Conservation (phyloP, 306 rosid species). For the Vigna unguiculata region DNA sequence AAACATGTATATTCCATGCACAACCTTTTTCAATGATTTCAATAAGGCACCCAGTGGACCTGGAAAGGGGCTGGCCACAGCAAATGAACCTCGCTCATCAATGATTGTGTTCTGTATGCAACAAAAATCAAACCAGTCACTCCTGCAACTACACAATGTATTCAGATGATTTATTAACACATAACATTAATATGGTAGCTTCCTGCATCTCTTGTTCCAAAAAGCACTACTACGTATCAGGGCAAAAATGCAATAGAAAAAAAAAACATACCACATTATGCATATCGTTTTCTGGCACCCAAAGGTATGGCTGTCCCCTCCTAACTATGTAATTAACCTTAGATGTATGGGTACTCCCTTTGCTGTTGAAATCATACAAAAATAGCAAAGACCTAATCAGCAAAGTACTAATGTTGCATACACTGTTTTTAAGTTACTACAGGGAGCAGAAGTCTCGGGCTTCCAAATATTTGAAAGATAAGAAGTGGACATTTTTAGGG, state of each 20-base stretch:
- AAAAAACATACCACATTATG: conserved; percentile 78
- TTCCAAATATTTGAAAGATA: conserved; percentile 29
- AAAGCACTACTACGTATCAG: conserved; percentile 8
- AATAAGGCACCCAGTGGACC: conserved; percentile 69
- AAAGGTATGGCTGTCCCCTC: conserved; percentile 85
- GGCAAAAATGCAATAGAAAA: not conserved
- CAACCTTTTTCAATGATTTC: conserved; percentile 70
- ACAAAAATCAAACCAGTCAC: conserved; percentile 35
- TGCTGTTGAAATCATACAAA: conserved; percentile 62
- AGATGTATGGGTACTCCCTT: conserved; percentile 69
- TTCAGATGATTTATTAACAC: conserved; percentile 17
- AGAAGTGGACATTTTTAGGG: conserved; percentile 33
- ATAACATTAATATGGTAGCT: conserved; percentile 1
- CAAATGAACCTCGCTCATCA: conserved; percentile 93
- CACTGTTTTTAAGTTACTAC: too few relatives aligned
- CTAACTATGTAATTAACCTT: conserved; percentile 75
- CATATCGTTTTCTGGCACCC: conserved; percentile 85
- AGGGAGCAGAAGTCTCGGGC: conserved; percentile 34
- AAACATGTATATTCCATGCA: conserved; percentile 18
- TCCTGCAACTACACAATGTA: conserved; percentile 18
- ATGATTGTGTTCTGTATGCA: conserved; percentile 73
- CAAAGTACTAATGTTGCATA: conserved; percentile 9
- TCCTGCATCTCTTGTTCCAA: not conserved
- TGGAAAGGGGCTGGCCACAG: conserved; percentile 83
- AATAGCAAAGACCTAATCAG: conserved; percentile 33